Percentiles rank a stretch among this genome's conserved stretches.
Evolutionary conservation across 495 filamentous ascomycete species (phyloP).

Genomic region (Apodospora peruviana): DNA sequence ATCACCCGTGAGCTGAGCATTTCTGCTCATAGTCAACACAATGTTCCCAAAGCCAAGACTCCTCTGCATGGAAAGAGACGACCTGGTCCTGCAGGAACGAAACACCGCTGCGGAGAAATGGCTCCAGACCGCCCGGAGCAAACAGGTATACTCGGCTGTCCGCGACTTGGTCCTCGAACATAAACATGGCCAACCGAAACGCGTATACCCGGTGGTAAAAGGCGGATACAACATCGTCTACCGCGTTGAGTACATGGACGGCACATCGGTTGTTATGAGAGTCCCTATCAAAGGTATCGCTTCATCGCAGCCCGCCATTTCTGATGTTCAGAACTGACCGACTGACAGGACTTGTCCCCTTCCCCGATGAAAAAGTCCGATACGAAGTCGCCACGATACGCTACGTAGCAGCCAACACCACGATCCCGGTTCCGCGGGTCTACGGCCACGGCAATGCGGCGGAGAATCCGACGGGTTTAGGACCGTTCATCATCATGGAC

Average conservation of each 20-base stretch:
- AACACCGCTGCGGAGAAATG: background rate
- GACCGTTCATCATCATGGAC: conserved; percentile 44
- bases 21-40: too few relatives aligned
- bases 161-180: background rate
- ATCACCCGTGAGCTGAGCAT: too few relatives aligned
- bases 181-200: background rate
- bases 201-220: background rate
- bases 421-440: background rate
- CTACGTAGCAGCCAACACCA: background rate
- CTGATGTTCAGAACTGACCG: too few relatives aligned
- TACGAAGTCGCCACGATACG: background rate
- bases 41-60: conserved; percentile 3
- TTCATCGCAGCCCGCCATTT: too few relatives aligned
- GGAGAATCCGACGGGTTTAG: conserved; percentile 8
- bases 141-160: background rate
- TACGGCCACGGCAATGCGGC: background rate
- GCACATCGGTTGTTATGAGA: background rate
- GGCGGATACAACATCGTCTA: background rate
- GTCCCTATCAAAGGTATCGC: background rate
- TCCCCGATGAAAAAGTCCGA: background rate
- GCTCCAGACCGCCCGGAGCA: background rate
- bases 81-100: background rate
- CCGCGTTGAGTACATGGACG: background rate
- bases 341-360: background rate
- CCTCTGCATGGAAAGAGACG: background rate